These are phyloP conservation scores for Massarina eburnea DNA, from an alignment of 2,329 filamentous ascomycete species.

Conservation along the genomic window DNA sequence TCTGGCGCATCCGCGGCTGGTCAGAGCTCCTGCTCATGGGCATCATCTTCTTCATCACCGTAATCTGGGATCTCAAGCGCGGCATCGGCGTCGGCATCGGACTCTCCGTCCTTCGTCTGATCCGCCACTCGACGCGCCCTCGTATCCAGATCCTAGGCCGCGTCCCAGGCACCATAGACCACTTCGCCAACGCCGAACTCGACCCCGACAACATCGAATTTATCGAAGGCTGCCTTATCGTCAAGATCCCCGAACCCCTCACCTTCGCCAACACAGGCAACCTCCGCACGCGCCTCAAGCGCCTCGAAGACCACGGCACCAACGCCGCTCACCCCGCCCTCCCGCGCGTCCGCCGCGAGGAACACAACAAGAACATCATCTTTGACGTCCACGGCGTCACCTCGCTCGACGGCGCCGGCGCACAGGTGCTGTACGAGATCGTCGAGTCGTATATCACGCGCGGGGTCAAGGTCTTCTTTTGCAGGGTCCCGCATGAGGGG, in stretches of 20 bases:
- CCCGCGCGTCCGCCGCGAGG: conserved; percentile 73
- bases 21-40: conserved; percentile 84
- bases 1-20: conserved; percentile 81
- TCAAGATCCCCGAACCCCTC: conserved; percentile 95
- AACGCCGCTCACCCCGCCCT: conserved; percentile 81
- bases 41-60: conserved; percentile 86
- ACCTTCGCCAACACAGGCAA: conserved; percentile 97
- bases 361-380: conserved; percentile 87
- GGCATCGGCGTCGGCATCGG: conserved; percentile 95
- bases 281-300: conserved; percentile 76
- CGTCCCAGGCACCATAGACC: conserved; percentile 72
- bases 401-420: conserved; percentile 87
- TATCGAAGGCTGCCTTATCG: conserved; percentile 87
- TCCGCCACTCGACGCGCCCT: conserved; percentile 86
- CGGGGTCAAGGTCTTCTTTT: conserved; percentile 77
- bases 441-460: conserved; percentile 76
- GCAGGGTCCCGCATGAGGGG: conserved; percentile 53
- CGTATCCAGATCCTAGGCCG: conserved; percentile 95
- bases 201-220: conserved; percentile 78
- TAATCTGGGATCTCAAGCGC: conserved; percentile 91
- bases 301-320: conserved; percentile 90
- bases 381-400: conserved; percentile 99
- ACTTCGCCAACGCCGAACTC: conserved; percentile 81
- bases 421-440: conserved; percentile 89
- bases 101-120: conserved; percentile 83